Evolutionary conservation across 495 filamentous ascomycete genomes (phyloP).

Genomic region (Cercophora sp.): DNA sequence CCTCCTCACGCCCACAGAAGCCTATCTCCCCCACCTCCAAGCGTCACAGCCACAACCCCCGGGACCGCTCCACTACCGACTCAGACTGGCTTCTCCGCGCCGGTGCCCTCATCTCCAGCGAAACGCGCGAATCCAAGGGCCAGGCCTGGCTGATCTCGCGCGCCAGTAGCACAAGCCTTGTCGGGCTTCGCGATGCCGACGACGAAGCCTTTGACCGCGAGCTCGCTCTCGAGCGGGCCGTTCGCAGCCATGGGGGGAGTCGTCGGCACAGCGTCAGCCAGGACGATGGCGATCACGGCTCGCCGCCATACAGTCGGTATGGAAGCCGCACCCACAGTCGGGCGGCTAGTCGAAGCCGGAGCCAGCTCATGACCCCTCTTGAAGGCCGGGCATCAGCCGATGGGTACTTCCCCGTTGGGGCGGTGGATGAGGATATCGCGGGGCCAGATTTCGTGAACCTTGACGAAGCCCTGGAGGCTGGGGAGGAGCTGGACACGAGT

Average conservation of each 20-base stretch:
- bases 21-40: slow-evolving; percentile 25
- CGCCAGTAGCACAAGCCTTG: slow-evolving; percentile 66
- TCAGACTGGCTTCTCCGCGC: slow-evolving; percentile 73
- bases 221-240: slow-evolving; percentile 35
- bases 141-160: slow-evolving; percentile 74
- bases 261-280: slow-evolving; percentile 28
- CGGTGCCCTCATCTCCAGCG: slow-evolving; percentile 65
- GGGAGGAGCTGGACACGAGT: slow-evolving; percentile 29
- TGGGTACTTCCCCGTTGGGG: slow-evolving; percentile 18
- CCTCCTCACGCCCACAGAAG: slow-evolving; percentile 15
- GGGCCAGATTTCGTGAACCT: slow-evolving; percentile 61
- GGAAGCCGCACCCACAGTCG: slow-evolving; percentile 45
- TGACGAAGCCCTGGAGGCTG: slow-evolving; percentile 44
- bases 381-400: slow-evolving; percentile 26
- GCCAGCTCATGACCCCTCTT: slow-evolving; percentile 30
- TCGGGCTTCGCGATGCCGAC: slow-evolving; percentile 46
- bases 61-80: slow-evolving; percentile 43
- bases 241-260: slow-evolving; percentile 30
- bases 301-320: slow-evolving; percentile 35
- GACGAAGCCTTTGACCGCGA: slow-evolving; percentile 44
- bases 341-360: slow-evolving; percentile 36
- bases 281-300: slow-evolving; percentile 26
- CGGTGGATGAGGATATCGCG: slow-evolving; percentile 27
- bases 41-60: slow-evolving; percentile 7
- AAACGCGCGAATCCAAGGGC: slow-evolving; percentile 71